Conservation (phyloP, 78 protist species). For the Dictyostelium firmibasis region DNA sequence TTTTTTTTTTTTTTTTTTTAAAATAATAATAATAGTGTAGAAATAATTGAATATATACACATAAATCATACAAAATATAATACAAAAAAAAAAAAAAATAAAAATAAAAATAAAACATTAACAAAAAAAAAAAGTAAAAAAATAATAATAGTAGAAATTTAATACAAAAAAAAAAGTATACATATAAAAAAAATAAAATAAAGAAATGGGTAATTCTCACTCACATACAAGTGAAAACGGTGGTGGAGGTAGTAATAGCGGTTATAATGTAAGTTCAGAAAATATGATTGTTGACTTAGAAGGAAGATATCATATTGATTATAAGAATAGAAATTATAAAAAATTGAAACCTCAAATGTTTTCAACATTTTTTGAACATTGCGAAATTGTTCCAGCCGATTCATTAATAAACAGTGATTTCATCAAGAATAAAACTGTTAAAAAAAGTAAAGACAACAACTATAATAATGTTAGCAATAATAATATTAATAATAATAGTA, state of each 20-base stretch:
- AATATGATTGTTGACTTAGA: slow-evolving; percentile 46
- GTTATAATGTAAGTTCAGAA: background rate
- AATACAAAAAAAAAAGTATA: background rate
- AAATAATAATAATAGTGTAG: too few relatives aligned
- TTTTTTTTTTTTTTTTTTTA: too few relatives aligned
- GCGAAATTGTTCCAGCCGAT: slow-evolving; percentile 25
- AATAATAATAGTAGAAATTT: background rate
- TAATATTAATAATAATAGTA: background rate
- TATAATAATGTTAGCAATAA: background rate
- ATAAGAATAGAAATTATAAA: slow-evolving; percentile 58
- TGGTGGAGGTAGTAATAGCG: background rate
- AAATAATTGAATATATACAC: too few relatives aligned
- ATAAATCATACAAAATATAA: background rate
- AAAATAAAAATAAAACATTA: background rate
- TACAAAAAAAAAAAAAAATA: background rate
- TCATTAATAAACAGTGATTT: slow-evolving; percentile 24
- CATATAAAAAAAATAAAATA: background rate
- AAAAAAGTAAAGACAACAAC: background rate
- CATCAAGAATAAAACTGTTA: background rate
- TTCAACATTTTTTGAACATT: background rate
- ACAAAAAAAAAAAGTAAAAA: background rate
- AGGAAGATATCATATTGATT: slow-evolving; percentile 48
- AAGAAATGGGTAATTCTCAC: slow-evolving; percentile 6
- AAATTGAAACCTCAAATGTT: slow-evolving; percentile 40
- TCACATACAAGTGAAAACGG: background rate